Percentiles rank a stretch among this genome's conserved stretches.
phyloP scores from a whole-genome alignment of 2,329 filamentous ascomycete species.

The Sporothrix variecibatus region DNA sequence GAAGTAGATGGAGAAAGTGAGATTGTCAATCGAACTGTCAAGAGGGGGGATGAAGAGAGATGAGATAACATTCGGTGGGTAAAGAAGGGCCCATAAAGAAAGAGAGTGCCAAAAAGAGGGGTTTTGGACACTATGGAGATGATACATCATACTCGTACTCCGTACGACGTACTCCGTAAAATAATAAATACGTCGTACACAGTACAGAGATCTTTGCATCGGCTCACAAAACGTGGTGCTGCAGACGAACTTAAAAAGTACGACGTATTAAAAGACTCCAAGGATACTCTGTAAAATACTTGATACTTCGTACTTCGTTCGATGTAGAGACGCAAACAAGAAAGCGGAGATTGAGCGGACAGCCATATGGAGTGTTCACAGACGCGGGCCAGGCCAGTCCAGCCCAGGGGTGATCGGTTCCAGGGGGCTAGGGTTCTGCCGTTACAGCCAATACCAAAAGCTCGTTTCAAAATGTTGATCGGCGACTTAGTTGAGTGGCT shows the following conservation, averaged over 20 bases:
- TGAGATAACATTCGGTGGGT: too few species aligned
- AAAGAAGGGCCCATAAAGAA: too few species aligned
- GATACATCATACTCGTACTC: too few species aligned
- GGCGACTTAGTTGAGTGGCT: slow-evolving; percentile 26
- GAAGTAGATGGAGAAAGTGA: too few species aligned
- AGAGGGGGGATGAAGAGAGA: too few species aligned
- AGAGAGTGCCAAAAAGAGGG: too few species aligned
- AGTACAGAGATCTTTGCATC: too few species aligned
- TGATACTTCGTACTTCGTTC: neutral
- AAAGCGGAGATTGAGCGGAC: neutral
- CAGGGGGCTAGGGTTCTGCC: neutral
- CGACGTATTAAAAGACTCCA: neutral
- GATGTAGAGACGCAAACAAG: neutral
- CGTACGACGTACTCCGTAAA: too few species aligned
- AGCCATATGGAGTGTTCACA: neutral
- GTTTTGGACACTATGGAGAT: too few species aligned
- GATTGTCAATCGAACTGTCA: too few species aligned
- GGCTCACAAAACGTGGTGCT: too few species aligned
- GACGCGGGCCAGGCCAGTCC: neutral
- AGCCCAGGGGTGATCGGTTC: slow-evolving; percentile 7
- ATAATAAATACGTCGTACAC: neutral
- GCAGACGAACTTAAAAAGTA: neutral
- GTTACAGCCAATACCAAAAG: slow-evolving; percentile 22
- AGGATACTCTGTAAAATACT: too few species aligned
- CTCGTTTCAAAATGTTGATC: slow-evolving; percentile 37